Conservation (phyloP, 106 monocot species). For the Cymbidium sinense region DNA sequence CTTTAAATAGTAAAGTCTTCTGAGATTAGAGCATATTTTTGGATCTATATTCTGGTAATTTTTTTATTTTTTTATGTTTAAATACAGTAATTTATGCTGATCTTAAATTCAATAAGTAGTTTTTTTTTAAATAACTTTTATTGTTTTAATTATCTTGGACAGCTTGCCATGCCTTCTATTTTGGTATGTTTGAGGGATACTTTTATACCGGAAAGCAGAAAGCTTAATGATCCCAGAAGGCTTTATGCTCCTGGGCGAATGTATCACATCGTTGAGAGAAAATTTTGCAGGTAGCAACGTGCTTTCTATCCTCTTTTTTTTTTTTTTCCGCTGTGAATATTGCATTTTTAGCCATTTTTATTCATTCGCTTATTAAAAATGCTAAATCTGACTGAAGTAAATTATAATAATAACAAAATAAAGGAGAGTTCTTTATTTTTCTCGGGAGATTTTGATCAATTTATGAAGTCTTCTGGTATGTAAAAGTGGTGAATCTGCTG, state of each 20-base stretch:
- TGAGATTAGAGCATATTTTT: constrained; percentile 89
- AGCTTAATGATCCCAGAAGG: constrained; percentile 86
- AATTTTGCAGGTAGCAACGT: constrained; percentile 68
- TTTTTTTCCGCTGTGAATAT: too few species aligned
- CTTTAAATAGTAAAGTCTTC: constrained; percentile 53
- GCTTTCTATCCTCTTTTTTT: background rate
- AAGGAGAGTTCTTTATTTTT: too few species aligned
- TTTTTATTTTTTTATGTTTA: constrained; percentile 5
- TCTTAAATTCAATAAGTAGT: background rate
- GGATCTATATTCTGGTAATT: constrained; percentile 82
- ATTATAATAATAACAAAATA: too few species aligned
- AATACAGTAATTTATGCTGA: background rate
- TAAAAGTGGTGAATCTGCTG: too few species aligned
- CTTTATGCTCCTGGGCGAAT: constrained; percentile 94
- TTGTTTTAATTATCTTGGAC: constrained; percentile 44
- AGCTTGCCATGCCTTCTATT: constrained; percentile 93
- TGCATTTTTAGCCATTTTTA: too few species aligned
- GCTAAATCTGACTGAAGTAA: too few species aligned
- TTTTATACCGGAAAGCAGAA: constrained; percentile 78
- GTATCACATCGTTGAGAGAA: constrained; percentile 92
- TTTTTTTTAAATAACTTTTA: constrained; percentile 25
- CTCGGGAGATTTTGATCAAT: too few species aligned
- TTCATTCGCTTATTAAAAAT: too few species aligned
- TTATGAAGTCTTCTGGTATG: too few species aligned
- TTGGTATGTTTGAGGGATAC: constrained; percentile 91